Evolutionary conservation across 306 rosid genomes (phyloP), one percentile per base, ranked within the genome.

Genomic region (Vigna nakashimae): DNA sequence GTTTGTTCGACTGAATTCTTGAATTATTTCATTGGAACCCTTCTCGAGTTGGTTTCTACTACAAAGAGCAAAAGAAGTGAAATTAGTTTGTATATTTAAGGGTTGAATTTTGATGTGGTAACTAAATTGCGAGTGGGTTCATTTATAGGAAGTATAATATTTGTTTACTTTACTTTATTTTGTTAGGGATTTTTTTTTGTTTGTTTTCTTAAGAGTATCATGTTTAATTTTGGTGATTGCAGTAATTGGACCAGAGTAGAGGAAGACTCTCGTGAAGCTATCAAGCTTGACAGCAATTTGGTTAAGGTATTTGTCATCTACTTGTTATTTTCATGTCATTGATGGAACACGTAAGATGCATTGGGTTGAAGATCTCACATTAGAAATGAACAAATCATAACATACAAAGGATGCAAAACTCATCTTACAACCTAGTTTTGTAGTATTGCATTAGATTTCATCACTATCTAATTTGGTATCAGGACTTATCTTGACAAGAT

Each of bases 241-340:
- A 92, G 97, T 76, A 88, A 92, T 55, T 92, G 97, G 97, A 64
- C 22, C 3, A 87, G 63, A 82, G 89, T 86, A 32, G 96, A 92
- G 83, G 93, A 88, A 69, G 96, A 92, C 46, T 88, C 86, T 76
- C 83, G 85, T 67, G 85, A 66, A 73, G 96, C 97, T 65, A 77
- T 88, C 84, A 85, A 81, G 55, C 91, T 92, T 5, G 90, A 90
- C 42, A 84, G 15, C 65, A 79, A 80, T 16, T 90, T 83, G 17
- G 88, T 90, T 18, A 92, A 92, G 96, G 97, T 92, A 62, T 70
- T 17, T 78, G 16, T 48, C 40, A 59, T 81, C 18, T 45, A 16
- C 18, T 55, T 60, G 63, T 55, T 65, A 7, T 72, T 49, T 46
- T 68, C 6, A 2, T 32, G 17, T 32, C 3, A 34, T 38, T 64